phyloP scores from a whole-genome alignment of 2,329 filamentous ascomycete species.

The Westerdykella sp. region DNA sequence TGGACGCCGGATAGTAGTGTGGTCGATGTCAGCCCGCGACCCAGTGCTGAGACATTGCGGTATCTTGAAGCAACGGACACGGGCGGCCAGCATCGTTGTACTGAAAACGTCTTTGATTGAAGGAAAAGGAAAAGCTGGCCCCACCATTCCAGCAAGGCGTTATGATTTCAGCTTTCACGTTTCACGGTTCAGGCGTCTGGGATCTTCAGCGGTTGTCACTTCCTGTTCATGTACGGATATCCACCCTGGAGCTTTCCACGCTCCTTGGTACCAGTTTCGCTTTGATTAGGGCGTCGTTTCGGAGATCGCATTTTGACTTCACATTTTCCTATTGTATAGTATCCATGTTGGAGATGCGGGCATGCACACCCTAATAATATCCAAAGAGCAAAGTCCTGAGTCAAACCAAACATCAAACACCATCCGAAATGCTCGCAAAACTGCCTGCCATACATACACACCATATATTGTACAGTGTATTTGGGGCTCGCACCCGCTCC shows the following conservation, averaged over 20 bases:
- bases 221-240: not conserved
- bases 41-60: conserved; percentile 34
- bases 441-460: conserved; percentile 2
- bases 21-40: conserved; percentile 34
- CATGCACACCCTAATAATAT: conserved; percentile 1
- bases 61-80: conserved; percentile 20
- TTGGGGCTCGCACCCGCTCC: not conserved
- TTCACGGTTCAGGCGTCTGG: too few relatives aligned
- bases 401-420: conserved; percentile 3
- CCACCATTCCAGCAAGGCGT: not conserved
- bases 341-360: too few relatives aligned
- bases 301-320: too few relatives aligned
- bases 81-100: conserved; percentile 8
- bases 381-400: not conserved
- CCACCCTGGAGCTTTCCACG: too few relatives aligned
- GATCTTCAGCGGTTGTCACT: not conserved
- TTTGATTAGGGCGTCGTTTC: too few relatives aligned
- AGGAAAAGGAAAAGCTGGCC: not conserved
- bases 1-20: conserved; percentile 38
- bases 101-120: too few relatives aligned
- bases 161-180: not conserved
- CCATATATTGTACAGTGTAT: too few relatives aligned
- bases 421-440: not conserved
- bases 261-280: not conserved
- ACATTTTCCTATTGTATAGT: too few relatives aligned